Percentiles rank a stretch among this genome's conserved stretches.
Conservation (phyloP, 371 early-diverging fungal species). For the Rhizopus arrhizus region DNA sequence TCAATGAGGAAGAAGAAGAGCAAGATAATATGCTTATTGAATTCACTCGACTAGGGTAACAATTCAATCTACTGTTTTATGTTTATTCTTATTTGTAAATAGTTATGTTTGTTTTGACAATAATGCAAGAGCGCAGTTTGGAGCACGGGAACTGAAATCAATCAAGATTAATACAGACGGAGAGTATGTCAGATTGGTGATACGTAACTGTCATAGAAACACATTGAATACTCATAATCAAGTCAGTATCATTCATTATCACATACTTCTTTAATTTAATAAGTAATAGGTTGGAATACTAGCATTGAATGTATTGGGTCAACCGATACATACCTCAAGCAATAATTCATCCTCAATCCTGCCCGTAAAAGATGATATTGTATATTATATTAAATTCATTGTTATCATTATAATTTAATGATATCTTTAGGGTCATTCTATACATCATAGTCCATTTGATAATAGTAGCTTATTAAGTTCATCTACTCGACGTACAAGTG, state of each 20-base stretch:
- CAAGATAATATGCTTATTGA: constrained; percentile 41
- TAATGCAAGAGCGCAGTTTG: constrained; percentile 47
- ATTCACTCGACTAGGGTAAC: constrained; percentile 43
- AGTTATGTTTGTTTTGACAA: constrained; percentile 53
- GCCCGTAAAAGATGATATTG: constrained; percentile 6
- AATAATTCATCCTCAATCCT: constrained; percentile 1
- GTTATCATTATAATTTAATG: not conserved
- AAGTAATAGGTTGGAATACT: constrained; percentile 58
- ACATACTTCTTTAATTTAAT: not conserved
- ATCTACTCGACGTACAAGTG: constrained; percentile 49
- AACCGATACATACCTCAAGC: constrained; percentile 18
- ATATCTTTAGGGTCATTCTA: constrained; percentile 31
- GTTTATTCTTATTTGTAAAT: not conserved
- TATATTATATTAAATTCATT: too few species aligned
- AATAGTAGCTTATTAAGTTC: constrained; percentile 45
- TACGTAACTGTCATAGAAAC: constrained; percentile 74
- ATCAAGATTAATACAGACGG: constrained; percentile 75
- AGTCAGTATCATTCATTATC: constrained; percentile 36
- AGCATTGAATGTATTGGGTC: constrained; percentile 62
- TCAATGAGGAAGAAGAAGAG: constrained; percentile 10
- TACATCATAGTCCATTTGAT: constrained; percentile 31
- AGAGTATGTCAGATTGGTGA: constrained; percentile 70
- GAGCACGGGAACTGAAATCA: constrained; percentile 73
- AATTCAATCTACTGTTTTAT: not conserved
- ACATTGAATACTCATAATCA: constrained; percentile 76